Conservation (phyloP, 176 grass and related monocot genomes). For the Paspalum notatum region DNA sequence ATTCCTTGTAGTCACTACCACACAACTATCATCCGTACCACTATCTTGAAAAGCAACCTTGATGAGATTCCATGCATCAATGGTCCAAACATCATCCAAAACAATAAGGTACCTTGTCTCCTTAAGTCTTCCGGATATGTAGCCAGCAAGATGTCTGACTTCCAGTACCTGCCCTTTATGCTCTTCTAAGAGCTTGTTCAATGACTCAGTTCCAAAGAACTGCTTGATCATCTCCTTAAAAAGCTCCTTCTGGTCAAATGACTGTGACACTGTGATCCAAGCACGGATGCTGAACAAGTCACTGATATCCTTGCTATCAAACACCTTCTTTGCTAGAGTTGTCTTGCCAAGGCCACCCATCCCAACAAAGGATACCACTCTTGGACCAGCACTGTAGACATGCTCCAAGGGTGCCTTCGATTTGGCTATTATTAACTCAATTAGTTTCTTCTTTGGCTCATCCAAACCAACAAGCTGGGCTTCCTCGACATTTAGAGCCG, state of each 20-base stretch:
- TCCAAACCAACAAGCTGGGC: neutral
- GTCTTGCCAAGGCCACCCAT: constrained; percentile 35
- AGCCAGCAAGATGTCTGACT: neutral
- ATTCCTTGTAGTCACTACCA: constrained; percentile 41
- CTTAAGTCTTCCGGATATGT: accelerated
- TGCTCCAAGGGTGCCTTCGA: neutral
- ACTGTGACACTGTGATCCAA: constrained; percentile 39
- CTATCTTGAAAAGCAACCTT: neutral
- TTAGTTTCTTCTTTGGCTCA: neutral
- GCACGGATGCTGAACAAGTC: neutral
- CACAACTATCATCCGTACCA: neutral
- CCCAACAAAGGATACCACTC: constrained; percentile 3
- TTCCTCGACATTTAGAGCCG: neutral
- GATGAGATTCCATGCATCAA: neutral
- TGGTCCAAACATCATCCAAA: constrained; percentile 40
- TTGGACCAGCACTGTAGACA: neutral
- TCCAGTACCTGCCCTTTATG: neutral
- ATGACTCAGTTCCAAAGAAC: neutral
- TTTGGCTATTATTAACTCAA: neutral
- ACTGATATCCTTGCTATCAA: neutral
- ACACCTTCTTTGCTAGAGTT: constrained; percentile 5
- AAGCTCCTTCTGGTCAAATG: neutral
- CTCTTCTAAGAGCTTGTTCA: neutral
- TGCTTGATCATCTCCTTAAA: neutral
- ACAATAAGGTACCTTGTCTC: constrained; percentile 24